These are phyloP conservation scores for Pyracantha coccinea DNA, from an alignment of 331 rosid genomes.

Conservation along the genomic window DNA sequence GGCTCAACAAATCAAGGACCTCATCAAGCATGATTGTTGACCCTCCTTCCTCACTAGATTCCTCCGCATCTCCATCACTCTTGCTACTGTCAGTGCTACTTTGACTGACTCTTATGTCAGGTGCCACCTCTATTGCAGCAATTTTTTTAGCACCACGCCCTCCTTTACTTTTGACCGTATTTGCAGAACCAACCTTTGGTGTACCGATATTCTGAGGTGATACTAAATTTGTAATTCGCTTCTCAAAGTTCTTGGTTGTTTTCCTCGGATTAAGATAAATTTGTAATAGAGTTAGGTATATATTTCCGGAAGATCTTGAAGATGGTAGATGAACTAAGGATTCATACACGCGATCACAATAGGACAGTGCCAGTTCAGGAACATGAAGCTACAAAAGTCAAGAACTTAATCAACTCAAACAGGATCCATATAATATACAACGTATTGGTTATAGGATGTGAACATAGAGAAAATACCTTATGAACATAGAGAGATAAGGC, in stretches of 20 bases:
- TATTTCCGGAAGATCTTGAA: constrained; percentile 58
- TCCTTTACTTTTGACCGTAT: constrained; percentile 45
- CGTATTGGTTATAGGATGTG: not conserved
- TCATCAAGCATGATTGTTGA: constrained; percentile 77
- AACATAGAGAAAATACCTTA: constrained; percentile 44
- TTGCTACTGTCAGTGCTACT: constrained; percentile 73
- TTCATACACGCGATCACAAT: constrained; percentile 85
- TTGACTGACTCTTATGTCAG: constrained; percentile 51
- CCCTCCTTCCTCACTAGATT: constrained; percentile 51
- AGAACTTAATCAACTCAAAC: constrained; percentile 15
- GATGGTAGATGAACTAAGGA: constrained; percentile 47
- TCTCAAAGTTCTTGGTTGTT: constrained; percentile 75
- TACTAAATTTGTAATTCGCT: constrained; percentile 59
- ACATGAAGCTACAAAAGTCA: constrained; percentile 58
- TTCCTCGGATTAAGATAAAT: constrained; percentile 83
- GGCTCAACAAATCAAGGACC: constrained; percentile 85
- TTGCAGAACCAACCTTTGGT: constrained; percentile 43
- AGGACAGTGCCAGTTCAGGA: constrained; percentile 80
- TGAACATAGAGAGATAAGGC: constrained; percentile 87
- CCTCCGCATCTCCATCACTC: constrained; percentile 88
- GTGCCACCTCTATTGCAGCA: constrained; percentile 94
- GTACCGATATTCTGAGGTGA: constrained; percentile 42
- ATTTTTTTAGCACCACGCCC: constrained; percentile 73
- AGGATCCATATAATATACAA: not conserved
- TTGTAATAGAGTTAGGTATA: constrained; percentile 86